These are phyloP conservation scores for Komagataella pseudopastoris DNA, from an alignment of 805 yeast species.

Conservation along the genomic window DNA sequence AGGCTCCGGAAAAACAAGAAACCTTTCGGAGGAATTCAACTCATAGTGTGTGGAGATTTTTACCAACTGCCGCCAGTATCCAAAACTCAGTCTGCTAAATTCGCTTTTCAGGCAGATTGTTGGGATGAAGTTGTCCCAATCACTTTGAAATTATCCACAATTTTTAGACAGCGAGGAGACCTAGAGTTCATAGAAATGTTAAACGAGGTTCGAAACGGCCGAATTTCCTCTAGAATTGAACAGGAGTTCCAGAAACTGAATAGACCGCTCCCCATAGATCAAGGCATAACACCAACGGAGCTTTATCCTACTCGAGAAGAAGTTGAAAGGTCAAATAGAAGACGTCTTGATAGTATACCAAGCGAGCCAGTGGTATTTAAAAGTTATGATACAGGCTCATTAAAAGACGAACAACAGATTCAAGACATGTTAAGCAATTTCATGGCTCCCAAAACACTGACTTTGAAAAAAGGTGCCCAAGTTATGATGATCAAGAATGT, in stretches of 20 bases:
- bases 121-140: constrained; percentile 56
- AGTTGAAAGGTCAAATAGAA: constrained; percentile 63
- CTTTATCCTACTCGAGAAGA: constrained; percentile 77
- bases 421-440: constrained; percentile 32
- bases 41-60: constrained; percentile 88
- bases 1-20: constrained; percentile 25
- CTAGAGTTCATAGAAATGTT: constrained; percentile 61
- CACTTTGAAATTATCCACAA: constrained; percentile 62
- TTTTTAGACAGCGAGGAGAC: constrained; percentile 85
- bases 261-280: constrained; percentile 45
- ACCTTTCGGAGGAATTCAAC: constrained; percentile 93
- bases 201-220: constrained; percentile 69
- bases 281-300: constrained; percentile 83
- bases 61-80: constrained; percentile 90
- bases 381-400: constrained; percentile 27
- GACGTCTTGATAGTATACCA: constrained; percentile 32
- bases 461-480: constrained; percentile 76
- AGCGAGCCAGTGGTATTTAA: constrained; percentile 31
- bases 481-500: constrained; percentile 86
- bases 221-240: constrained; percentile 34
- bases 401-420: constrained; percentile 8
- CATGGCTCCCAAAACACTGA: constrained; percentile 56
- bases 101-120: constrained; percentile 61
- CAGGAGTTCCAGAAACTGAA: constrained; percentile 35
- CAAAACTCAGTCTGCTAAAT: constrained; percentile 26